Evolutionary conservation across 2,329 filamentous ascomycete species (phyloP).

Genomic region (Aspergillus sergii): DNA sequence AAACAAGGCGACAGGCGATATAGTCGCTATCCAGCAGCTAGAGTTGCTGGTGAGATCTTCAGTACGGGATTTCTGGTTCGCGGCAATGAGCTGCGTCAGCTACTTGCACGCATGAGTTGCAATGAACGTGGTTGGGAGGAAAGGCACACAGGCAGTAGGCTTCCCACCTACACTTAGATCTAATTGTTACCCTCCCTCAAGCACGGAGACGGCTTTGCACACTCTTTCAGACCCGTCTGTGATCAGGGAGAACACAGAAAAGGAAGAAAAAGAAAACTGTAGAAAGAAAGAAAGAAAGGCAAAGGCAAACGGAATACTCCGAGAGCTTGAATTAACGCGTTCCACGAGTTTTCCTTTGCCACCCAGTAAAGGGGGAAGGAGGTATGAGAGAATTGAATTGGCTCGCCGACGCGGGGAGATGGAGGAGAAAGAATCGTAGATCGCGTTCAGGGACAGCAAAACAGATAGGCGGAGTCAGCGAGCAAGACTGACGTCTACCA

Average conservation of each 20-base stretch:
- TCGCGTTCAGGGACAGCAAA: slow-evolving; percentile 5
- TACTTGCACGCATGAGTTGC: background rate
- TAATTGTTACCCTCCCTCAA: background rate
- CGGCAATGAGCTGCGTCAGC: background rate
- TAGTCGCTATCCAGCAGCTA: background rate
- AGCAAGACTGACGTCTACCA: slow-evolving; percentile 12
- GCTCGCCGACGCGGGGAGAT: slow-evolving; percentile 7
- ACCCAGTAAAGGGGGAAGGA: slow-evolving; percentile 4
- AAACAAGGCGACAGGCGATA: background rate
- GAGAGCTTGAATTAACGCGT: slow-evolving; percentile 4
- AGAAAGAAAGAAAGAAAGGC: background rate
- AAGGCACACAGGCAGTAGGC: background rate
- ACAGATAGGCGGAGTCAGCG: background rate
- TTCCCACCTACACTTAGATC: background rate
- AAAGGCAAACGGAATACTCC: background rate
- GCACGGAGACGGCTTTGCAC: background rate
- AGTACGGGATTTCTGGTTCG: background rate
- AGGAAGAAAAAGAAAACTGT: background rate
- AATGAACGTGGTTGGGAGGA: background rate
- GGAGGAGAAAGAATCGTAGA: slow-evolving; percentile 1
- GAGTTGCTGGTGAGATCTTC: background rate
- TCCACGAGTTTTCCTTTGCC: slow-evolving; percentile 10
- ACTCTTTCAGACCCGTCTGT: background rate
- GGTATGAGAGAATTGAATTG: slow-evolving; percentile 6
- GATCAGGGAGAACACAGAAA: background rate